Evolutionary conservation across 176 grass and related monocot species (phyloP).

Genomic region (Oryza rufipogon): DNA sequence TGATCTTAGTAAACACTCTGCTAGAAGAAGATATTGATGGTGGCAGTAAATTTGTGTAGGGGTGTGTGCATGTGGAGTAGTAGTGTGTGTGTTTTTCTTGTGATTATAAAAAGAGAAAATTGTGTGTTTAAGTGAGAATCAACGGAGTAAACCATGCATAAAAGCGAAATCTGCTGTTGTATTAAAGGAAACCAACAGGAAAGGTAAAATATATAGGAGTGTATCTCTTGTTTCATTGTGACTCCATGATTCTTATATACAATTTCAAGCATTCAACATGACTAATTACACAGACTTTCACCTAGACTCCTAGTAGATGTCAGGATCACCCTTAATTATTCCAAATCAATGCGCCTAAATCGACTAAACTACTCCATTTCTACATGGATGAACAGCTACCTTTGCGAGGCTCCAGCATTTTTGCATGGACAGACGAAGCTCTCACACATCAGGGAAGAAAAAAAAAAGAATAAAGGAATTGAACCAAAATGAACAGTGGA

Average conservation of each 20-base stretch:
- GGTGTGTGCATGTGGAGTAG: too few species aligned
- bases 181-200: background rate
- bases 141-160: background rate
- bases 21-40: too few species aligned
- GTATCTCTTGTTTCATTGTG: background rate
- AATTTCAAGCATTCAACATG: background rate
- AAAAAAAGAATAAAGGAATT: background rate
- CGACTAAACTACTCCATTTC: background rate
- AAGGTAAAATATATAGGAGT: too few species aligned
- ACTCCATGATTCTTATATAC: background rate
- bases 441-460: background rate
- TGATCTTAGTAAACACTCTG: too few species aligned
- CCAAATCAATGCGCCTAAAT: background rate
- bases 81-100: too few species aligned
- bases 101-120: too few species aligned
- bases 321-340: background rate
- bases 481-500: background rate
- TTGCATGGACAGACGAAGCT: background rate
- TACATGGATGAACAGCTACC: background rate
- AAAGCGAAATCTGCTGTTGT: background rate
- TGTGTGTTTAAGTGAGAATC: too few species aligned
- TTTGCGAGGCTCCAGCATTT: background rate
- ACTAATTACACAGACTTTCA: background rate
- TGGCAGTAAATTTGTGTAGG: too few species aligned
- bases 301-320: background rate